Evolutionary conservation across 1,284 basidiomycete genomes (phyloP), one percentile per base, ranked within the genome.

Genomic region (Inonotus hispidus): DNA sequence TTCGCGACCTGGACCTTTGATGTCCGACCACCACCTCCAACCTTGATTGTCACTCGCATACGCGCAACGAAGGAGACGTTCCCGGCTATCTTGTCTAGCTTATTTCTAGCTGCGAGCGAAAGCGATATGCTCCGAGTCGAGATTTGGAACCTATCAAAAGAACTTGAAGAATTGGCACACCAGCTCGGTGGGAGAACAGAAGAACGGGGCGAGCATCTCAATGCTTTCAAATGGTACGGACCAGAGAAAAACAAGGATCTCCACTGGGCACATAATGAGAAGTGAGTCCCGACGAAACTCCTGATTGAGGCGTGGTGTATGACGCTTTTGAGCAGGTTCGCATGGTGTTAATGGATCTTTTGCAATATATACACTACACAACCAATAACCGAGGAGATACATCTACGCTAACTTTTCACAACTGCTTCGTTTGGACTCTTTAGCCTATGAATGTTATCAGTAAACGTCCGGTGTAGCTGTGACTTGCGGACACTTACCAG

Each of bases 191-290:
- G 79, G 2, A 70, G 56, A 55, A 78, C 75, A 1, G 66, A 66
- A 23, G 66, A 71, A 32, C 73, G 83, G 62, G 68, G 72, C 1
- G 79, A 81, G 21, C 81, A 84, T 67, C 65, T 86, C 21, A 75
- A 82, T 3, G 73, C 79, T 0, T 72, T 85, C 56, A 84, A 80
- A 63, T 85, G 82, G 80, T 87, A 87, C 68, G 80, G 80, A 14
- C 56, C 63, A 3, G 78, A 77, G 55, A 49, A 67, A 0, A 69
- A 70, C 1, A 68, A 67, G 13, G 69, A 78, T 11, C 65, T 84
- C 2, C 70, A 74, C 11, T 87, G 84, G 85, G 58, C 75, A 23
- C 75, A 77, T 58, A 86, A 87, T 63, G 84, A 87, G 29, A 64
- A 61, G 63, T 64, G 14, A 53, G 63, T 50, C 7, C 27, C 35